Base-by-base conservation (phyloP, 2,329 filamentous ascomycete species). In the Pseudogymnoascus sp. region DNA sequence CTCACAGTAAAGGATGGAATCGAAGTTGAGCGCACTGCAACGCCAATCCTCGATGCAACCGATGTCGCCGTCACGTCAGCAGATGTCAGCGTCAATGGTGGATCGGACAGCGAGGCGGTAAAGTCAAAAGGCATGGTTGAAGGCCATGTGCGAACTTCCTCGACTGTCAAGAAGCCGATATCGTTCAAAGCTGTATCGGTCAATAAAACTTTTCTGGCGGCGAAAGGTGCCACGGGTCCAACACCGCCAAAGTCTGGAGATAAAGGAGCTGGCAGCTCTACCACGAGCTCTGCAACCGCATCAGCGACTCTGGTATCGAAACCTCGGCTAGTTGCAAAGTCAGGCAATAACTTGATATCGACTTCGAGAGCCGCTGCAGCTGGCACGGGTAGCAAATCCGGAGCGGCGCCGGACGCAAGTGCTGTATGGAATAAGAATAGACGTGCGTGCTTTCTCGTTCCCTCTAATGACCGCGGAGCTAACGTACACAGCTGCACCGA, bases 371-470 rank as follows among this genome's bases (percentile, higher is more conserved):
- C 73, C 59, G 70, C 72, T 61, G 68, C 76, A 35, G 67, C 64
- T 30, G 65, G 71, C 34, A 85, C 83, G 67, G 81, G 83, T 62
- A 80, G 81, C 58, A 84, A 85, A 63, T 68, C 79, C 33, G 77
- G 79, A 15, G 70, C 80, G 62, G 84, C 55, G 33, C 87, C 89
- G 12, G 88, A 92, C 71, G 79, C 82, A 28, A 88, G 77, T 71
- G 86, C 81, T 59, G 89, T 95, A 38, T 95, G 90, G 90, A 95
- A 94, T 75, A 92, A 91, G 74, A 95, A 94, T 71, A 81, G 86
- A 77, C 88, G 89, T 87, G 81, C 71, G 85, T 71, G 33, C 15
- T 48, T 63, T 48, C 60, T 58, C 34, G 26, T n/a, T 56, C 55
- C n/a, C 3, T 52, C 34, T 62, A 21, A 59, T n/a, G 10, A 10